These are phyloP conservation scores for Coffea humblotiana DNA, from an alignment of 305 asterid genomes.

Conservation along the genomic window DNA sequence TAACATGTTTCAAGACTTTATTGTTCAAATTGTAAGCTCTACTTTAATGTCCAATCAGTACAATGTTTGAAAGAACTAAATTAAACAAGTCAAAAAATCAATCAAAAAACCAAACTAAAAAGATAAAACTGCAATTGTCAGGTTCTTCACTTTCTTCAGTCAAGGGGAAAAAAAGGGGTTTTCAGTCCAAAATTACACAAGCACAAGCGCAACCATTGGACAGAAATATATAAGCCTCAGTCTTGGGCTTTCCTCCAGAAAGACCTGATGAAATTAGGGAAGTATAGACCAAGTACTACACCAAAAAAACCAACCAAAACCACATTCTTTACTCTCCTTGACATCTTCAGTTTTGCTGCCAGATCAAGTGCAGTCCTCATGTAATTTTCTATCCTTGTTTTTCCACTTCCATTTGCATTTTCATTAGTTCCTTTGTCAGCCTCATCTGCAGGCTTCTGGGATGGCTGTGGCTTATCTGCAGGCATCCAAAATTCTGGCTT, in stretches of 20 bases:
- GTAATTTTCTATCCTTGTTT: slow-evolving; percentile 1
- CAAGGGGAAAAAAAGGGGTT: not conserved
- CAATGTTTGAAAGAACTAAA: no score
- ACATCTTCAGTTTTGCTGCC: slow-evolving; percentile 16
- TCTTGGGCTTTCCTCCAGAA: not conserved
- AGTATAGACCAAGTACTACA: slow-evolving; percentile 11
- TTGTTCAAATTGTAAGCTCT: no score
- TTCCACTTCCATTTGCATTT: not conserved
- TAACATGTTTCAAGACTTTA: no score
- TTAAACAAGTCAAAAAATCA: no score
- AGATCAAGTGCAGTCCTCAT: slow-evolving; percentile 1
- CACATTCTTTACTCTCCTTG: slow-evolving; percentile 17
- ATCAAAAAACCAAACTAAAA: no score
- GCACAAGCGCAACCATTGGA: no score
- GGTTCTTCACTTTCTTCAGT: no score
- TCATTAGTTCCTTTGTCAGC: not conserved
- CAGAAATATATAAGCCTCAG: slow-evolving; percentile 1
- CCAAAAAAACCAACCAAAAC: slow-evolving; percentile 13
- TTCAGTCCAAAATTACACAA: no score
- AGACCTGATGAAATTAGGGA: slow-evolving; percentile 9
- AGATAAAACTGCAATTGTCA: no score
- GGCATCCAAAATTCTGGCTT: not conserved
- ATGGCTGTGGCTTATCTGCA: slow-evolving; percentile 1
- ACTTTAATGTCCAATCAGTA: no score
- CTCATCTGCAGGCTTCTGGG: not conserved